Percentiles rank a stretch among this genome's conserved stretches.
Conservation (phyloP, 2,329 filamentous ascomycete genomes). For the Ophidiomyces ophidiicola region DNA sequence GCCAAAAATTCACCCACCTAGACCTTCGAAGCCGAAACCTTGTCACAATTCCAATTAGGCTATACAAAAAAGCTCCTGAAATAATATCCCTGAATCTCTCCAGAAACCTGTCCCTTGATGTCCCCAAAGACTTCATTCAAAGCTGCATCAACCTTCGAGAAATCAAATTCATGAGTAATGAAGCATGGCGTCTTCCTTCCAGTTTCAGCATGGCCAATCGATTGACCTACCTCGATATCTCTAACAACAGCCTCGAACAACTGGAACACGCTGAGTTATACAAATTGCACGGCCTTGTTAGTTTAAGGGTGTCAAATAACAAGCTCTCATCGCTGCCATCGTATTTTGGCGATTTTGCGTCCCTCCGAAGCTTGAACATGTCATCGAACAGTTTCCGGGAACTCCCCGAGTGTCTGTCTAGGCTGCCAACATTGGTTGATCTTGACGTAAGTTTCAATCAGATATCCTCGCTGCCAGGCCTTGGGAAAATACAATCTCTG, state of each 20-base stretch:
- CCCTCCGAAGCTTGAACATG: constrained; percentile 72
- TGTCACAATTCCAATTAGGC: constrained; percentile 83
- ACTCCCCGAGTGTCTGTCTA: constrained; percentile 76
- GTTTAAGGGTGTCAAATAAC: constrained; percentile 90
- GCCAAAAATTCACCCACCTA: constrained; percentile 86
- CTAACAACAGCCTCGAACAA: constrained; percentile 83
- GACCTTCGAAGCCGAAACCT: constrained; percentile 83
- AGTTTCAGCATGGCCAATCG: constrained; percentile 70
- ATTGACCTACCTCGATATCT: constrained; percentile 82
- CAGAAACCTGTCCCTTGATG: constrained; percentile 77
- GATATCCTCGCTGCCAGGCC: constrained; percentile 64
- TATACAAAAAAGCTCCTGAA: constrained; percentile 82
- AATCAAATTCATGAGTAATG: constrained; percentile 92
- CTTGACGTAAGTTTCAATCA: constrained; percentile 95
- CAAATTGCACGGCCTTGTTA: constrained; percentile 62
- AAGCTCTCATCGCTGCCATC: constrained; percentile 63
- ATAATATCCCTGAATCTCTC: constrained; percentile 94
- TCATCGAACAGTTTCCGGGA: constrained; percentile 83
- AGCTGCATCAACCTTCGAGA: constrained; percentile 83
- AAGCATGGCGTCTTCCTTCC: constrained; percentile 70
- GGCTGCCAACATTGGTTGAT: constrained; percentile 72
- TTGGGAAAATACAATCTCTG: constrained; percentile 65
- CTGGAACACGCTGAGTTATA: constrained; percentile 75
- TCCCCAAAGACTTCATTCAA: constrained; percentile 93
- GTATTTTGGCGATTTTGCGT: constrained; percentile 70